These are phyloP conservation scores for Areca catechu DNA, from an alignment of 176 grass and related monocot genomes.

Conservation along the genomic window DNA sequence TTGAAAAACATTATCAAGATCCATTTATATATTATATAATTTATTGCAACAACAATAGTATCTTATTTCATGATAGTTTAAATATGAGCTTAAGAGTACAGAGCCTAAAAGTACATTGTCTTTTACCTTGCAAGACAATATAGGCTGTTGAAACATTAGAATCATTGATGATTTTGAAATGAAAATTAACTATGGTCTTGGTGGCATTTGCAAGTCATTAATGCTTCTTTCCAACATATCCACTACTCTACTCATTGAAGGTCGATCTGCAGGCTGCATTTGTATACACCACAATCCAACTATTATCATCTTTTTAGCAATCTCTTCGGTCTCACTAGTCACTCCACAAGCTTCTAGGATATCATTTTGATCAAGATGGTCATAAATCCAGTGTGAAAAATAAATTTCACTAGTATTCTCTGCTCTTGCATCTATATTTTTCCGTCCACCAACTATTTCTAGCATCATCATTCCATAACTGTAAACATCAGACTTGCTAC, in stretches of 20 bases:
- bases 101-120: no score
- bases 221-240: conserved; percentile 39
- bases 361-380: conserved; percentile 28
- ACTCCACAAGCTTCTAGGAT: conserved; percentile 12
- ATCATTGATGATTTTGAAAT: no score
- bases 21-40: no score
- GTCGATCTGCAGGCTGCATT: conserved; percentile 20
- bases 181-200: background rate
- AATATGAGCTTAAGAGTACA: no score
- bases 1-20: no score
- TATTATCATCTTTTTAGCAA: conserved; percentile 30
- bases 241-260: conserved; percentile 33
- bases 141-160: no score
- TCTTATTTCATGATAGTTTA: no score
- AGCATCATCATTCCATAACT: conserved; percentile 51
- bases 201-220: conserved; percentile 11
- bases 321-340: conserved; percentile 27
- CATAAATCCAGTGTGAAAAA: conserved; percentile 53
- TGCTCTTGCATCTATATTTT: conserved; percentile 6
- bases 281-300: conserved; percentile 61
- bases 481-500: conserved; percentile 45
- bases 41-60: no score
- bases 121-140: no score
- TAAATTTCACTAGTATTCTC: conserved; percentile 27
- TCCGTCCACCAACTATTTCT: conserved; percentile 35